Conservation (phyloP, 2,329 filamentous ascomycete genomes). For the Pestalotiopsis sp. region DNA sequence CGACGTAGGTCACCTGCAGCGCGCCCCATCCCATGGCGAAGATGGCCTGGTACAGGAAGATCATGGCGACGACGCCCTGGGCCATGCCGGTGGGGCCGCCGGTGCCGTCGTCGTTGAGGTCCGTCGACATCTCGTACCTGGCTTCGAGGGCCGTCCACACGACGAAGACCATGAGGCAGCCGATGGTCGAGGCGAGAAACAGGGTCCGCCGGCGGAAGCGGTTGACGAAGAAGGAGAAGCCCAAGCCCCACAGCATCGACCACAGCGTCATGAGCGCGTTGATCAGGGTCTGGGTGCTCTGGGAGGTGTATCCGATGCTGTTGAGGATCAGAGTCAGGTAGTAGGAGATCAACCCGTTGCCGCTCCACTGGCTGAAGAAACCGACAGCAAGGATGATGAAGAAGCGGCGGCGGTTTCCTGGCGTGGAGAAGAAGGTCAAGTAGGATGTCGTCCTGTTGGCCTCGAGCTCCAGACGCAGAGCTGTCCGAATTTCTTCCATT, state of each 20-base stretch:
- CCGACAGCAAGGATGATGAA: slow-evolving; percentile 12
- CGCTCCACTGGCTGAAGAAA: slow-evolving; percentile 17
- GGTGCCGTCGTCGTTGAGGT: slow-evolving; percentile 19
- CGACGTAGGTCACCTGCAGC: slow-evolving; percentile 33
- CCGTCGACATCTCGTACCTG: slow-evolving; percentile 30
- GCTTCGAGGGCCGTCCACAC: slow-evolving; percentile 24
- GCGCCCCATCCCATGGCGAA: slow-evolving; percentile 35
- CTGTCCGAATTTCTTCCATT: slow-evolving; percentile 45
- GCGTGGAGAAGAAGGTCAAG: slow-evolving; percentile 21
- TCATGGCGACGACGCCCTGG: slow-evolving; percentile 31
- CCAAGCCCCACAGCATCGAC: slow-evolving; percentile 48
- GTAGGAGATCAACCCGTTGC: slow-evolving; percentile 31
- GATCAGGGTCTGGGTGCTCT: slow-evolving; percentile 32
- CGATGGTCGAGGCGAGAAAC: slow-evolving; percentile 25
- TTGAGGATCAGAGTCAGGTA: slow-evolving; percentile 38
- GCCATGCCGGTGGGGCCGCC: slow-evolving; percentile 19
- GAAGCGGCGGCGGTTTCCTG: slow-evolving; percentile 20
- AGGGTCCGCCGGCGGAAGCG: slow-evolving; percentile 23
- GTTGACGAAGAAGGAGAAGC: slow-evolving; percentile 40
- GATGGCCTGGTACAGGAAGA: slow-evolving; percentile 37
- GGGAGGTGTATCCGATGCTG: slow-evolving; percentile 30
- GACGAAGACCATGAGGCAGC: slow-evolving; percentile 20
- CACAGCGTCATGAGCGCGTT: slow-evolving; percentile 49
- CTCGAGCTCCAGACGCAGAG: slow-evolving; percentile 39
- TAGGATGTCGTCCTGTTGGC: slow-evolving; percentile 19